These are phyloP conservation scores for Cladorrhinum sp. DNA, from an alignment of 2,329 filamentous ascomycete species.

Conservation along the genomic window DNA sequence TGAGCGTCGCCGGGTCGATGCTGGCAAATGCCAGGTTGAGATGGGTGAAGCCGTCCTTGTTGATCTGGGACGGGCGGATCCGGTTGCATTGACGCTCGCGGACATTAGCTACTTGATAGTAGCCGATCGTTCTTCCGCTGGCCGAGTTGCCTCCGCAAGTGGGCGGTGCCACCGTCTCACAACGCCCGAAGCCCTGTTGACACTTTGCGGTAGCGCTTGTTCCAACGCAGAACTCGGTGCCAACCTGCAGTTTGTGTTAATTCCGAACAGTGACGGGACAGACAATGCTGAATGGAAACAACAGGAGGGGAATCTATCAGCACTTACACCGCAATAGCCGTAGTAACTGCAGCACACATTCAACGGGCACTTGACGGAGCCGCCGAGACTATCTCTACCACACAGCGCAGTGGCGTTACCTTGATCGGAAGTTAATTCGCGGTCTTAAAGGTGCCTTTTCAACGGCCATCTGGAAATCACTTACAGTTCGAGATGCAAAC, in stretches of 20 bases:
- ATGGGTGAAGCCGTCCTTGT: slow-evolving; percentile 33
- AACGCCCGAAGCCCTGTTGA: slow-evolving; percentile 33
- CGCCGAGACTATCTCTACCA: slow-evolving; percentile 26
- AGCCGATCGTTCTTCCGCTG: slow-evolving; percentile 34
- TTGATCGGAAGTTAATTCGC: too few relatives aligned
- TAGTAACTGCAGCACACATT: slow-evolving; percentile 30
- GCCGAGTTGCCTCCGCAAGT: slow-evolving; percentile 29
- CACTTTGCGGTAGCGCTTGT: slow-evolving; percentile 8
- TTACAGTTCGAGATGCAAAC: slow-evolving; percentile 13
- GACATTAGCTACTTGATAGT: slow-evolving; percentile 35
- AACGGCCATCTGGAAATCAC: too few relatives aligned
- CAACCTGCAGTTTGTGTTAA: too few relatives aligned
- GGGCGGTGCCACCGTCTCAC: slow-evolving; percentile 26
- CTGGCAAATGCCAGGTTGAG: slow-evolving; percentile 33
- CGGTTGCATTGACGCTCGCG: slow-evolving; percentile 31
- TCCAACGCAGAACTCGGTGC: background rate
- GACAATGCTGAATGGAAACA: too few relatives aligned
- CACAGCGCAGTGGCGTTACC: slow-evolving; percentile 34
- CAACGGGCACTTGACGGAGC: slow-evolving; percentile 27
- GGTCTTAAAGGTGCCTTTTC: too few relatives aligned
- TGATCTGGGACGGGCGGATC: slow-evolving; percentile 33
- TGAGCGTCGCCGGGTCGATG: slow-evolving; percentile 30
- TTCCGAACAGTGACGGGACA: background rate
- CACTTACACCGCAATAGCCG: slow-evolving; percentile 28
- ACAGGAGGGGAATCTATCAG: background rate